Evolutionary conservation across 164 flowering plant species (phyloP).

Genomic region (Cinnamomum micranthum): DNA sequence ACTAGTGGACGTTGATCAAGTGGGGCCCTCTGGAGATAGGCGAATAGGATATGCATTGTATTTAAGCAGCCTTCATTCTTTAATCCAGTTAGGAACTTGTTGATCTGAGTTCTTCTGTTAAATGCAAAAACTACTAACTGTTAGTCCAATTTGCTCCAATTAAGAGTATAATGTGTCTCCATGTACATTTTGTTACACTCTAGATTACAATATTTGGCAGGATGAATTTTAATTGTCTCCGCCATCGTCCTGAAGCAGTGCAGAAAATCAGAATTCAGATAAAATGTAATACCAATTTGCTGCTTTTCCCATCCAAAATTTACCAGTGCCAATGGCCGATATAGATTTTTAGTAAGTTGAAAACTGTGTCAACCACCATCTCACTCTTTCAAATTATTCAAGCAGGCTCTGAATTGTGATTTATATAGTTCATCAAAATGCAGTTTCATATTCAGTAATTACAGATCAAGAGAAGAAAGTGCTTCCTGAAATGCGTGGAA

Average conservation of each 20-base stretch:
- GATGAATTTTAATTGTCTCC: neutral
- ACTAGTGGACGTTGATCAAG: slow-evolving; percentile 51
- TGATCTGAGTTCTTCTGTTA: slow-evolving; percentile 39
- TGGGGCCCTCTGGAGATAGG: slow-evolving; percentile 43
- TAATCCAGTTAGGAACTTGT: slow-evolving; percentile 35
- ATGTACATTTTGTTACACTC: neutral
- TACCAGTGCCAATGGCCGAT: no score
- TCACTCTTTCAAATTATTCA: neutral
- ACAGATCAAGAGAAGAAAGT: neutral
- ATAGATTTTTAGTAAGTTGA: no score
- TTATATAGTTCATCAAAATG: neutral
- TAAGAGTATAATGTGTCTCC: neutral
- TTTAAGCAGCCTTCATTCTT: slow-evolving; percentile 43
- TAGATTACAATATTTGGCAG: neutral
- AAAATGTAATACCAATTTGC: no score
- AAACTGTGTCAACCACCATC: neutral
- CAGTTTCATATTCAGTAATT: neutral
- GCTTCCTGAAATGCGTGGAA: neutral
- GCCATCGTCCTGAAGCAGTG: neutral
- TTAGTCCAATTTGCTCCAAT: neutral
- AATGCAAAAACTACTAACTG: neutral
- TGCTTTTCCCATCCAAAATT: no score
- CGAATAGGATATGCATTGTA: slow-evolving; percentile 52
- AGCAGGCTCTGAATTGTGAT: neutral
- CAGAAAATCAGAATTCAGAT: no score